These are phyloP conservation scores for Penicillium aurantiogriseum DNA, from an alignment of 2,329 filamentous ascomycete species.

Conservation along the genomic window DNA sequence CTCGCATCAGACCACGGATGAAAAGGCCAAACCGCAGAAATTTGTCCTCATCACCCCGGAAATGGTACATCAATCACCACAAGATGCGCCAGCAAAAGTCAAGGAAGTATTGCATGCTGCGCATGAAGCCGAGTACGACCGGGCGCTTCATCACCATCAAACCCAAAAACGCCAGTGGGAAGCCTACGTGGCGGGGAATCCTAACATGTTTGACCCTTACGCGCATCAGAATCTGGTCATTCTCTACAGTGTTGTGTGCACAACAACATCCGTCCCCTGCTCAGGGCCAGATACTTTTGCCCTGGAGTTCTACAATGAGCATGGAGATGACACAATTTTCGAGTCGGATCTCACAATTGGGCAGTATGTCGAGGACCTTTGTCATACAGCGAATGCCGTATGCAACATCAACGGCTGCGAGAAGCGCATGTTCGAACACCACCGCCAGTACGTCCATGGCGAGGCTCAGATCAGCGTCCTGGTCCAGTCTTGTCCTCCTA, in stretches of 20 bases:
- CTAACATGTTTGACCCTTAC: slow-evolving; percentile 89
- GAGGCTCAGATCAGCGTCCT: slow-evolving; percentile 91
- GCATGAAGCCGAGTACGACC: slow-evolving; percentile 95
- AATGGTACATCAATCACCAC: slow-evolving; percentile 84
- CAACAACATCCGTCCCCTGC: slow-evolving; percentile 88
- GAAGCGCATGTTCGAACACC: slow-evolving; percentile 84
- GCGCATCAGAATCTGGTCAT: slow-evolving; percentile 96
- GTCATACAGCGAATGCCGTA: slow-evolving; percentile 68
- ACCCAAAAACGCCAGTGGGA: slow-evolving; percentile 97
- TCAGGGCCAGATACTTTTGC: slow-evolving; percentile 86
- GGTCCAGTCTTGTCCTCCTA: slow-evolving; percentile 70
- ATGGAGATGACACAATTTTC: slow-evolving; percentile 67
- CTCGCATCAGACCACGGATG: slow-evolving; percentile 50
- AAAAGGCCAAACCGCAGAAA: slow-evolving; percentile 64
- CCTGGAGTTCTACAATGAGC: slow-evolving; percentile 90
- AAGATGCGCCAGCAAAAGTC: slow-evolving; percentile 78
- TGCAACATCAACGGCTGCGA: slow-evolving; percentile 85
- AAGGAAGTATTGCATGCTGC: slow-evolving; percentile 93
- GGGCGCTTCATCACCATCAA: slow-evolving; percentile 86
- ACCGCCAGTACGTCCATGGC: slow-evolving; percentile 95
- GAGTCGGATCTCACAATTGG: slow-evolving; percentile 86
- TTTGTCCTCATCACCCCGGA: slow-evolving; percentile 93
- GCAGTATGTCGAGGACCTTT: slow-evolving; percentile 91
- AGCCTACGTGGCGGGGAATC: slow-evolving; percentile 82
- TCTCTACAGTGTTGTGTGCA: slow-evolving; percentile 90